Base-by-base conservation (phyloP, 371 early-diverging fungal genomes). In the Mucor circinelloides region DNA sequence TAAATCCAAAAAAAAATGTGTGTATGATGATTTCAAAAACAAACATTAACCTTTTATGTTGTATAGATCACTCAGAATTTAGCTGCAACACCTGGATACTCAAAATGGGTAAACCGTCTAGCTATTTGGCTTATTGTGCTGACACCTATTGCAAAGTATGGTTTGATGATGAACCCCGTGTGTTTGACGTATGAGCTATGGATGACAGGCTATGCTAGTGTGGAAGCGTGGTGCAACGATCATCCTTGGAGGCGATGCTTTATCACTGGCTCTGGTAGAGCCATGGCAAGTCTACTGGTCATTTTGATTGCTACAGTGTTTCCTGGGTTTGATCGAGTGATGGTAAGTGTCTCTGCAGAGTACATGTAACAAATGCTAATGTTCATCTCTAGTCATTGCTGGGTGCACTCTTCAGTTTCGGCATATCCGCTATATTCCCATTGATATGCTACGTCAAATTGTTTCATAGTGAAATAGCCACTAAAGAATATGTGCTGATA, bases 141-240 rank as follows among this genome's bases (percentile, higher is more conserved):
- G 48, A 89, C 89, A 28, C 90, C 91, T 2, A 59, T 87, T 54
- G 85, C 89, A 30, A 90, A 90, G 69, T 91, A 81, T 67, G 86
- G 85, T 9, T 71, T 90, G 10, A 79, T 79, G 61, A 44, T 87
- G 36, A 78, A 77, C 1, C 90, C 91, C 1, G 71, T 90, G 10
- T 79, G 79, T 61, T 34, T 74, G 9, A 80, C 77, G 30, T 57
- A 88, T 32, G 90, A 88, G 69, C 55, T 77, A 19, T 73, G 63
- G 64, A 72, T 71, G 12, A 63, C 60, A 52, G 56, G 60, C 15
- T 50, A 62, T 30, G 63, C 73, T 0, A 40, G 4, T 3, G 27
- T 72, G 12, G 72, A 72, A 42, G 58, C 60, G 10, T 60, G 67
- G 58, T 66, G 59, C 66, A 50, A 72, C 68, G 21, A 21, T 56